A percentile compares a stretch with the other conserved stretches of the same genome.
These are phyloP conservation scores for Oryza meyeriana DNA, from an alignment of 176 grass and related monocot species.

Conservation along the genomic window DNA sequence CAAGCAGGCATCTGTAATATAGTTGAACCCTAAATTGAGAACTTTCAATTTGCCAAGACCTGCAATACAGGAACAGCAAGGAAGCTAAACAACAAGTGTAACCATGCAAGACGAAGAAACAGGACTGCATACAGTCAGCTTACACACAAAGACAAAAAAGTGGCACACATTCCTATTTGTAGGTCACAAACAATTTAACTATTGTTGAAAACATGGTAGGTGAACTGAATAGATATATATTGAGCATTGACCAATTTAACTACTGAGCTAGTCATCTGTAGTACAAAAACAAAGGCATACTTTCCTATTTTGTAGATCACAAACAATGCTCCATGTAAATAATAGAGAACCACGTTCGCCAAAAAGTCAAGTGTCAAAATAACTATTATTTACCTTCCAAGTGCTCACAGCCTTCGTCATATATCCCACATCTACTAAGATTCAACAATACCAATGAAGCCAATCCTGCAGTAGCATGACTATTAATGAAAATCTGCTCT, in stretches of 20 bases:
- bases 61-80: constrained; percentile 18
- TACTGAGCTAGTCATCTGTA: constrained; percentile 11
- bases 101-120: not conserved
- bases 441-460: constrained; percentile 67
- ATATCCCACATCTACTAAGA: constrained; percentile 74
- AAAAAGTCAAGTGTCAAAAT: constrained; percentile 14
- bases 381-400: constrained; percentile 60
- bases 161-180: not conserved
- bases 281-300: not conserved
- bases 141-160: not conserved
- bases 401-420: constrained; percentile 75
- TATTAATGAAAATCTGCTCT: constrained; percentile 2
- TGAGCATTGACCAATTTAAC: not conserved
- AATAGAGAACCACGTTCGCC: not conserved
- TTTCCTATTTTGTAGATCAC: not conserved
- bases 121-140: not conserved
- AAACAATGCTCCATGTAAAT: not conserved
- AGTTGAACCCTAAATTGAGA: constrained; percentile 86
- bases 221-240: not conserved
- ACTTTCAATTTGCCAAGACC: constrained; percentile 65
- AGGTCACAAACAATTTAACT: not conserved
- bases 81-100: constrained; percentile 14
- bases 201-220: not conserved
- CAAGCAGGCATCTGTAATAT: constrained; percentile 77
- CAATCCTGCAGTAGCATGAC: constrained; percentile 57